A percentile compares a stretch with the other conserved stretches of the same genome.
These are phyloP conservation scores for Trichoderma sp. DNA, from an alignment of 2,329 filamentous ascomycete genomes.

Conservation along the genomic window DNA sequence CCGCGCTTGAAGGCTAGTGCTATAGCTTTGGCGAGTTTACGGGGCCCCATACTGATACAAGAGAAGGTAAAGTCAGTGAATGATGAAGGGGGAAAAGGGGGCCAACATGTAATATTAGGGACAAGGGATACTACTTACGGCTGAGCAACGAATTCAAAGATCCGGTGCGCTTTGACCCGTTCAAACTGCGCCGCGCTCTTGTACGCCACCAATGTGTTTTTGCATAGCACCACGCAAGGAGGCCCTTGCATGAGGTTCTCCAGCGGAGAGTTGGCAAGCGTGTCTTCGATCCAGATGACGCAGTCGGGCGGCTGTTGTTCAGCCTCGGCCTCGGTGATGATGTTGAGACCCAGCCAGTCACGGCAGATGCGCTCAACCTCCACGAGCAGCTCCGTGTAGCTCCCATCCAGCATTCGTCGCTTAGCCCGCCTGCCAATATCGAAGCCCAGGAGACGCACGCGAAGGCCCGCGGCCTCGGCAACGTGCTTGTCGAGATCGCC, in stretches of 20 bases:
- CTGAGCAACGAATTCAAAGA: constrained; percentile 40
- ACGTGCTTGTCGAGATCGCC: constrained; percentile 31
- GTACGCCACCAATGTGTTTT: constrained; percentile 33
- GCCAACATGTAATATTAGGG: neutral
- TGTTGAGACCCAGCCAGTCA: constrained; percentile 35
- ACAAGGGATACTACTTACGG: constrained; percentile 30
- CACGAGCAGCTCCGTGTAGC: neutral
- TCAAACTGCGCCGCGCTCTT: constrained; percentile 22
- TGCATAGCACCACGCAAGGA: constrained; percentile 35
- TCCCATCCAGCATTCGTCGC: constrained; percentile 14
- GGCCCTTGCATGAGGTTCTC: constrained; percentile 15
- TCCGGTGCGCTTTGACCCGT: constrained; percentile 20
- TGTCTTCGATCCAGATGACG: constrained; percentile 24
- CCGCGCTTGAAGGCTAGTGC: constrained; percentile 15
- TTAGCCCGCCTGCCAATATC: neutral
- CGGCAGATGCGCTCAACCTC: constrained; percentile 27
- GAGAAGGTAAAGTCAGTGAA: neutral
- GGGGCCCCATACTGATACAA: constrained; percentile 33
- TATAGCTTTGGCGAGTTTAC: constrained; percentile 31
- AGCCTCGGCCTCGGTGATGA: constrained; percentile 24
- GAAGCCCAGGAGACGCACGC: constrained; percentile 31
- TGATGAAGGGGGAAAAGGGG: neutral
- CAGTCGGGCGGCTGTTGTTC: constrained; percentile 27
- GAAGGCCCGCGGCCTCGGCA: constrained; percentile 31
- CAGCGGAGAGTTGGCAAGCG: neutral